Conservation (phyloP, 2,329 filamentous ascomycete species). For the Phyllosticta citrichinensis region DNA sequence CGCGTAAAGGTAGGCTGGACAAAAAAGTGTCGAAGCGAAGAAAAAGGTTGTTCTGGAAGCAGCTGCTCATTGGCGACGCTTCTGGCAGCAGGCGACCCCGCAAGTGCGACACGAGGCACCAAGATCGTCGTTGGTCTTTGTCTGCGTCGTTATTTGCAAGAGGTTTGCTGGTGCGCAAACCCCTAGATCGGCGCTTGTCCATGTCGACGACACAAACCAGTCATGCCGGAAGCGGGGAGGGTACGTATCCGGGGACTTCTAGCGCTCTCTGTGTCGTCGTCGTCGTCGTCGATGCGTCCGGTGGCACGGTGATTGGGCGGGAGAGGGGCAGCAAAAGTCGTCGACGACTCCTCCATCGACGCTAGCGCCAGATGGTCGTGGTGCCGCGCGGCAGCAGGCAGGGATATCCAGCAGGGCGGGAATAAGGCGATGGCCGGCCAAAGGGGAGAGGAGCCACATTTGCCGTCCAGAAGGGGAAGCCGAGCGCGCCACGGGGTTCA, state of each 20-base stretch:
- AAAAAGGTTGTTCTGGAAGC: background rate
- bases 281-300: background rate
- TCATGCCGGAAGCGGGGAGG: conserved; percentile 7
- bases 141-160: background rate
- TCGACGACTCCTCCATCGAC: background rate
- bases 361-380: background rate
- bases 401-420: background rate
- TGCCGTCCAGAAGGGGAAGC: background rate
- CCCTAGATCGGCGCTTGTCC: background rate
- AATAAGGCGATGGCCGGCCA: background rate
- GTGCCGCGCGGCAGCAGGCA: background rate
- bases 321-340: background rate
- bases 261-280: too few relatives aligned
- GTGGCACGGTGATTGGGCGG: background rate
- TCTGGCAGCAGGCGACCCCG: background rate
- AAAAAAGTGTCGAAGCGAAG: background rate
- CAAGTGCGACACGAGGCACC: background rate
- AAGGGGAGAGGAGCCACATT: background rate
- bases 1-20: background rate
- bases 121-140: background rate
- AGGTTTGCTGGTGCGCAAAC: background rate
- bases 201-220: background rate
- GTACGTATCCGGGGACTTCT: background rate
- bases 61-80: background rate
- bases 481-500: background rate